These are phyloP conservation scores for Candolleomyces eurysporus DNA, from an alignment of 768 basidiomycete species.

Conservation along the genomic window DNA sequence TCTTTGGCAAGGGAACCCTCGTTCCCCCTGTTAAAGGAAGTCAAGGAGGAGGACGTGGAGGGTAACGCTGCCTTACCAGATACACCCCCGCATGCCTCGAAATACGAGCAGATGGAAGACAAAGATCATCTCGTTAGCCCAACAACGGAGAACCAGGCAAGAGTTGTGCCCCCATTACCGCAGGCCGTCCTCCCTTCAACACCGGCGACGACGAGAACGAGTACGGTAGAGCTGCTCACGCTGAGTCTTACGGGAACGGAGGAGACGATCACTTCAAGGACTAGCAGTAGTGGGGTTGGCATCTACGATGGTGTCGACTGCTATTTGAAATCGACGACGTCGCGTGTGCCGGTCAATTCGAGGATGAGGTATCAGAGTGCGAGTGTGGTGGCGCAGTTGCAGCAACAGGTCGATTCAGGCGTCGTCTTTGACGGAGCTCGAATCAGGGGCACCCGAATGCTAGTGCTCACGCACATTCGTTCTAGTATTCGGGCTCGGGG, in stretches of 20 bases:
- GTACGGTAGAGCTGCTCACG: too few relatives aligned
- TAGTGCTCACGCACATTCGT: not conserved
- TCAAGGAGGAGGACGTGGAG: not conserved
- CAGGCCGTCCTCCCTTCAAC: too few relatives aligned
- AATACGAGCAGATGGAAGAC: too few relatives aligned
- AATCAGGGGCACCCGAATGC: not conserved
- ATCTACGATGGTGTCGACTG: not conserved
- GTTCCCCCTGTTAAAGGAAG: not conserved
- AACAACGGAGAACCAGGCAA: too few relatives aligned
- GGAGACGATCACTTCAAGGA: not conserved
- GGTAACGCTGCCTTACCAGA: not conserved
- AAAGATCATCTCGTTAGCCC: not conserved
- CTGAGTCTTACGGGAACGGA: not conserved
- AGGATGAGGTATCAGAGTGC: not conserved
- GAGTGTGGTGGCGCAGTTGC: not conserved
- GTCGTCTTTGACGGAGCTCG: not conserved
- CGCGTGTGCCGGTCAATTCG: not conserved
- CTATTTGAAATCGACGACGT: not conserved
- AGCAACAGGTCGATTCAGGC: not conserved
- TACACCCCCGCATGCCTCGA: not conserved
- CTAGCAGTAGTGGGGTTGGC: not conserved
- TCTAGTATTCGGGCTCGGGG: not conserved
- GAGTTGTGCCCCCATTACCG: not conserved
- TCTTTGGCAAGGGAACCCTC: not conserved
- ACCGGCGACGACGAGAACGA: too few relatives aligned